Evolutionary conservation across 2,329 filamentous ascomycete genomes (phyloP).

Genomic region (Xylaria hypoxylon): DNA sequence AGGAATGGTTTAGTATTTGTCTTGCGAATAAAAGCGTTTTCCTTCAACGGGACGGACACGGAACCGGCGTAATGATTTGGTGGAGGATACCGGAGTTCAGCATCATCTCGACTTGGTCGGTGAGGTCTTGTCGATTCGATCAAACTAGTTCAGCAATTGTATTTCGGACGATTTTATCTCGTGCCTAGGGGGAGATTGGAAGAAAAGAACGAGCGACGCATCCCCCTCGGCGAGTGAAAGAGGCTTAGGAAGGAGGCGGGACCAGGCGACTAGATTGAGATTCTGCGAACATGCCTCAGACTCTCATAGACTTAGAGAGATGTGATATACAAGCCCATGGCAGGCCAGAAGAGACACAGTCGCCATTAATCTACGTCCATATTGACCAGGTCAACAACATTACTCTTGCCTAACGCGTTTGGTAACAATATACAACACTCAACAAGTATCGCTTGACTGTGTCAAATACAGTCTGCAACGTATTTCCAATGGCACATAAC

Average conservation of each 20-base stretch:
- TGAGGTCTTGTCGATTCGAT: constrained; percentile 7
- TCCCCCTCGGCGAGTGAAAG: neutral
- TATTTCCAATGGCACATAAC: constrained; percentile 1
- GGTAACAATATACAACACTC: neutral
- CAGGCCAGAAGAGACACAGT: constrained; percentile 27
- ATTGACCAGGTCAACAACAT: neutral
- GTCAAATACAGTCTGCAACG: neutral
- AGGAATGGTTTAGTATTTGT: constrained; percentile 38
- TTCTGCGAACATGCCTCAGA: constrained; percentile 45
- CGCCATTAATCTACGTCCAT: constrained; percentile 29
- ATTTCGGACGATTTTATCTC: constrained; percentile 8
- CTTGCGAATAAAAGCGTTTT: constrained; percentile 39
- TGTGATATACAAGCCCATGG: constrained; percentile 22
- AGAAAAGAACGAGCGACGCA: neutral
- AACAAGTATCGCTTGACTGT: neutral
- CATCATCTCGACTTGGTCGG: constrained; percentile 20
- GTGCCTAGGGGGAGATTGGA: neutral
- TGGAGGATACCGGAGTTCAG: constrained; percentile 29
- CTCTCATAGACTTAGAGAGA: constrained; percentile 49
- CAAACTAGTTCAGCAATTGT: constrained; percentile 8
- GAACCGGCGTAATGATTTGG: constrained; percentile 16
- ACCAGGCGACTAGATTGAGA: constrained; percentile 44
- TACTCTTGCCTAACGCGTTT: constrained; percentile 2
- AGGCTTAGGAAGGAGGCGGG: neutral
- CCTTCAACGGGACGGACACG: constrained; percentile 21